Percentiles rank a stretch among this genome's conserved stretches.
Evolutionary conservation across 345 rosid species (phyloP).

Genomic region (Balakata baccata): DNA sequence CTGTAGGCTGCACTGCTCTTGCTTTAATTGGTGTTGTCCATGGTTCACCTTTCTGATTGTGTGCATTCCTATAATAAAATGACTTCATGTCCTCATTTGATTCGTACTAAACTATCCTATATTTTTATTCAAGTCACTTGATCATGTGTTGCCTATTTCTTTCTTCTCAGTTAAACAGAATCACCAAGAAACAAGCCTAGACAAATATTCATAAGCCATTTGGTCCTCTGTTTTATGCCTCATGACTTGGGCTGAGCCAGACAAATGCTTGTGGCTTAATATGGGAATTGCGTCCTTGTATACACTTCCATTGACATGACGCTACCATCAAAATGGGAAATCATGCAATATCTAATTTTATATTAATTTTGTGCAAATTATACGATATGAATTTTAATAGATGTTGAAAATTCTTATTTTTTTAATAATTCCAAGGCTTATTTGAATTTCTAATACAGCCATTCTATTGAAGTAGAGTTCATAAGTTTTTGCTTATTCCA

Average conservation of each 20-base stretch:
- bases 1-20: background rate
- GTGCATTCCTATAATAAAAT: background rate
- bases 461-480: too few species aligned
- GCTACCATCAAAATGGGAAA: background rate
- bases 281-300: background rate
- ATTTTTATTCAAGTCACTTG: background rate
- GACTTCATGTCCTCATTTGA: background rate
- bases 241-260: background rate
- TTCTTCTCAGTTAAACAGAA: constrained; percentile 19
- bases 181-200: constrained; percentile 9
- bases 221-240: background rate
- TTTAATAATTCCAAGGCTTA: background rate
- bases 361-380: background rate
- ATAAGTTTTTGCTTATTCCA: background rate
- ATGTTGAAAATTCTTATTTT: background rate
- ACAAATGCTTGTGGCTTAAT: background rate
- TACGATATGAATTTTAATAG: background rate
- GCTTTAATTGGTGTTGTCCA: background rate
- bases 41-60: background rate
- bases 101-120: background rate
- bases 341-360: background rate
- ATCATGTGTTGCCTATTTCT: background rate
- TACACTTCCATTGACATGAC: background rate
- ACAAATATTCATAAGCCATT: constrained; percentile 1
- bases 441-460: background rate